phyloP scores from a whole-genome alignment of 2,329 filamentous ascomycete genomes.

The Raffaelea arxii region DNA sequence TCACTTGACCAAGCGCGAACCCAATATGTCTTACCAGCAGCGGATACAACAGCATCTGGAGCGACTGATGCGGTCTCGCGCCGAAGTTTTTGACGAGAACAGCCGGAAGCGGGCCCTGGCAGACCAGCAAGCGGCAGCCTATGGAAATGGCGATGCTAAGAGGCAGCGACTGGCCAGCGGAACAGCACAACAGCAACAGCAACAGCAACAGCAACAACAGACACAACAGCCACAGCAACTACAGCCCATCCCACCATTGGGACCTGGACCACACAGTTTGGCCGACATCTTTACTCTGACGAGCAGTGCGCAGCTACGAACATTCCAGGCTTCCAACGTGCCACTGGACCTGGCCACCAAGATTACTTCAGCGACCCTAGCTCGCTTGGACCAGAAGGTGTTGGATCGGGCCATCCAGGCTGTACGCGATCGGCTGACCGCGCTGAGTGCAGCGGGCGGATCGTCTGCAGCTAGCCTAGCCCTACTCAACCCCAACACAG shows the following conservation, averaged over 20 bases:
- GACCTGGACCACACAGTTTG: slow-evolving; percentile 65
- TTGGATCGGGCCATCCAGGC: slow-evolving; percentile 61
- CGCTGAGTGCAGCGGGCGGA: too few species aligned
- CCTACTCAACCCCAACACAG: slow-evolving; percentile 46
- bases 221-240: slow-evolving; percentile 23
- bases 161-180: slow-evolving; percentile 66
- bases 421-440: slow-evolving; percentile 39
- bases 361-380: slow-evolving; percentile 72
- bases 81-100: slow-evolving; percentile 70
- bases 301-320: slow-evolving; percentile 59
- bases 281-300: slow-evolving; percentile 84
- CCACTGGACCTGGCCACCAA: slow-evolving; percentile 66
- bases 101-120: slow-evolving; percentile 68
- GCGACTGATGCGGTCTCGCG: slow-evolving; percentile 65
- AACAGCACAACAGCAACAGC: too few species aligned
- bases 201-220: too few species aligned
- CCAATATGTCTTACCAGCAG: slow-evolving; percentile 61
- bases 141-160: slow-evolving; percentile 74
- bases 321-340: slow-evolving; percentile 75
- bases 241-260: slow-evolving; percentile 57
- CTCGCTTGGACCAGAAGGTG: slow-evolving; percentile 57
- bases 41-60: slow-evolving; percentile 86
- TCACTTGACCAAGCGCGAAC: slow-evolving; percentile 74
- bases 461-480: slow-evolving; percentile 29
- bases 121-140: slow-evolving; percentile 59